phyloP scores from a whole-genome alignment of 2,329 filamentous ascomycete genomes.

The Pseudocercospora cruenta region DNA sequence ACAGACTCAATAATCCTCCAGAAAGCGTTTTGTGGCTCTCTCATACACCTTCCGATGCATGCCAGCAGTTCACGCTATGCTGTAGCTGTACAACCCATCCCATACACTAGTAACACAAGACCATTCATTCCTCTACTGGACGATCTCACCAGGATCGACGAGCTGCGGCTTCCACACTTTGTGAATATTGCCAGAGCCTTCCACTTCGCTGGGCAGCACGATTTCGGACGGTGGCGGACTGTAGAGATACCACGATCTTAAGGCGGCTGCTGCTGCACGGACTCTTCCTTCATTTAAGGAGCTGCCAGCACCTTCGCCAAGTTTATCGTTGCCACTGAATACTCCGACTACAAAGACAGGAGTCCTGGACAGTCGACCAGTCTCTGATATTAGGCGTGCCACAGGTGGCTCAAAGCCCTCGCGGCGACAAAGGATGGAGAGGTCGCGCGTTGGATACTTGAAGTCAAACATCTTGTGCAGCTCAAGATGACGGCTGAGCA shows the following conservation, averaged over 20 bases:
- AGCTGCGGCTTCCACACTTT: conserved; percentile 57
- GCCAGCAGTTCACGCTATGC: conserved; percentile 3
- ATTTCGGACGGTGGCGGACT: conserved; percentile 65
- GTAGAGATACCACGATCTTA: conserved; percentile 97
- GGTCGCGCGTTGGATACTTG: conserved; percentile 78
- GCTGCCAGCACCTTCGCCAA: conserved; percentile 84
- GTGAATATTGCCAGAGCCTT: conserved; percentile 32
- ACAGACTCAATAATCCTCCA: conserved; percentile 4
- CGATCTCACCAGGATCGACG: conserved; percentile 61
- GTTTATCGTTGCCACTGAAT: conserved; percentile 85
- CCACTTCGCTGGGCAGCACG: conserved; percentile 54
- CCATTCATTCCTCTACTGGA: conserved; percentile 37
- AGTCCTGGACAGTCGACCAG: conserved; percentile 78
- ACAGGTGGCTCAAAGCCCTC: conserved; percentile 89
- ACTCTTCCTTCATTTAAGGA: conserved; percentile 76
- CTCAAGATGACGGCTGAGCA: conserved; percentile 57
- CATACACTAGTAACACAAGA: conserved; percentile 9
- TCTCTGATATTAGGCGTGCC: conserved; percentile 86
- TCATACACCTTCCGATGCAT: conserved; percentile 15
- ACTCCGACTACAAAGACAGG: conserved; percentile 95
- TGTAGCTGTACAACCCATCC: conserved; percentile 9
- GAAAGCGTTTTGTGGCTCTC: neutral
- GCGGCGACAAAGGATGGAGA: conserved; percentile 78
- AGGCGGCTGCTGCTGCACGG: conserved; percentile 78
- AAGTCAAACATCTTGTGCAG: conserved; percentile 82